Conservation (phyloP, 2,329 filamentous ascomycete genomes). For the Zarea fungicola region DNA sequence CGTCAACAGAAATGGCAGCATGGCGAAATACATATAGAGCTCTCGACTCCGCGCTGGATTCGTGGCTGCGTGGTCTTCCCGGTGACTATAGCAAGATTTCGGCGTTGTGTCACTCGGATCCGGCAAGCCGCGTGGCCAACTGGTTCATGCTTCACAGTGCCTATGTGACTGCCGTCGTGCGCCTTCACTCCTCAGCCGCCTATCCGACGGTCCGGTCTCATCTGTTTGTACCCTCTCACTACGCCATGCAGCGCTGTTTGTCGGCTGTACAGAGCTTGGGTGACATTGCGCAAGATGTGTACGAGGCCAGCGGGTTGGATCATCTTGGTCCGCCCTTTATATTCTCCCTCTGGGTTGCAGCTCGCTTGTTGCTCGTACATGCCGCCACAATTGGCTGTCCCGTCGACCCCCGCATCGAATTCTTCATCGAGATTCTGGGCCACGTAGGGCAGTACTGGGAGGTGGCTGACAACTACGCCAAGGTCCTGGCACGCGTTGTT, state of each 20-base stretch:
- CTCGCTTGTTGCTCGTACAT: conserved; percentile 35
- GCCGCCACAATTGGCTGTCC: conserved; percentile 33
- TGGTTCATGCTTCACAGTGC: conserved; percentile 43
- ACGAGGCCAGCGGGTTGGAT: conserved; percentile 38
- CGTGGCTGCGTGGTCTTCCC: conserved; percentile 37
- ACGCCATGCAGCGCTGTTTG: conserved; percentile 40
- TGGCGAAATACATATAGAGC: conserved; percentile 38
- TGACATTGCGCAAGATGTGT: conserved; percentile 38
- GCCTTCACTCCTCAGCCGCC: conserved; percentile 39
- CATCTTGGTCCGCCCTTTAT: conserved; percentile 39
- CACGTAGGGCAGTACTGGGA: conserved; percentile 41
- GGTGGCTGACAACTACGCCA: conserved; percentile 37
- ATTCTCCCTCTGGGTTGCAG: conserved; percentile 40
- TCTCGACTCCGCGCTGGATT: conserved; percentile 34
- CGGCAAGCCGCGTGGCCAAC: conserved; percentile 40
- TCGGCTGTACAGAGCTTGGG: conserved; percentile 39
- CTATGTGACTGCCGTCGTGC: conserved; percentile 38
- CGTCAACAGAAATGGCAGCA: conserved; percentile 30
- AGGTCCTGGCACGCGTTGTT: conserved; percentile 35
- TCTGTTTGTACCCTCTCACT: conserved; percentile 38
- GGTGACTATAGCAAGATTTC: conserved; percentile 42
- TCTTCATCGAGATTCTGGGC: conserved; percentile 37
- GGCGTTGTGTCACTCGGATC: conserved; percentile 39
- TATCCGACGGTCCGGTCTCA: conserved; percentile 36
- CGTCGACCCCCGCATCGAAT: conserved; percentile 36